Evolutionary conservation across 2,329 filamentous ascomycete species (phyloP), one percentile per base, ranked within the genome.

Genomic region (Coniella lustricola): DNA sequence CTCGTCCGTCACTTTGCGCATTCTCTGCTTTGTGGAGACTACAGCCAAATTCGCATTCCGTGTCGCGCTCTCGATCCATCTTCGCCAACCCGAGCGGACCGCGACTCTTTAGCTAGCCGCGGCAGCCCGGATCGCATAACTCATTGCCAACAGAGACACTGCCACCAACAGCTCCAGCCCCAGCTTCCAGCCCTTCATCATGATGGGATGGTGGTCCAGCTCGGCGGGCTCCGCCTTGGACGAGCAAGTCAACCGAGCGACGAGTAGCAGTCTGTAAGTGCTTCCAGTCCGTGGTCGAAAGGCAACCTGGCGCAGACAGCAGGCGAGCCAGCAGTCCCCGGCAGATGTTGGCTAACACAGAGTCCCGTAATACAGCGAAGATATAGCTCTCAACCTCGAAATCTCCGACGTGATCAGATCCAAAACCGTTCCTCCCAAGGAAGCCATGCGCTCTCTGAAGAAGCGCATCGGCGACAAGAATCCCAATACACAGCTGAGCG

Each of bases 341-440:
- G 32, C 18, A 36, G 3, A 14, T 37, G 49, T 31, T 32, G 46
- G 50, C 57, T 62, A 44, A 60, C 12, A 39, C 38, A 45, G 25
- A 10, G 25, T 45, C 32, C 31, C 35, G 29, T 50, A 34, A 39
- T 49, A 16, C 60, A 94, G 89, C 58, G 90, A 98, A 70, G 91
- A 98, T 63, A 97, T 98, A 65, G 86, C 93, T 35, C 81, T 96
- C 58, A 97, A 97, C 66, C 83, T 98, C 62, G 93, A 98, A 69
- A 97, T 98, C 60, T 96, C 91, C 66, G 93, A 98, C 72, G 76
- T 95, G 59, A 96, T 98, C 67, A 82, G 93, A 60, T 97, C 90
- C 62, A 97, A 97, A 74, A 95, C 90, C 16, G 91, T 98, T 44
- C 90, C 90, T 66, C 91, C 93, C 46, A 96, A 91, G 68, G 93